Evolutionary conservation across 345 rosid species (phyloP), one percentile per base, ranked within the genome.

Genomic region (Acer campestre): DNA sequence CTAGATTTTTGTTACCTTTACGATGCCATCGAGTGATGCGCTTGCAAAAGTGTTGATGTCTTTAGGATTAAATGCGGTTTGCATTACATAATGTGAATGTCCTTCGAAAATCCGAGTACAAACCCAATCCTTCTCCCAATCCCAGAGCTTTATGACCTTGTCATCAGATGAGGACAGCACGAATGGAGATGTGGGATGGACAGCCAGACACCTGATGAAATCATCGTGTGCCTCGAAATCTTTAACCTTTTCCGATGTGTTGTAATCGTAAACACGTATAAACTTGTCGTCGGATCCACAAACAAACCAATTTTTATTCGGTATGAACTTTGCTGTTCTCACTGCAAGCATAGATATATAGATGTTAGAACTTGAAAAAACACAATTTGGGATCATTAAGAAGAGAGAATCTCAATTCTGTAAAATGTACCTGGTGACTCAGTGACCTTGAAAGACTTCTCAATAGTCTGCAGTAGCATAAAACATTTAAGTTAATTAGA

Each of bases 51-150:
- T 94, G 80, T 94, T 90, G 67, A 93, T 90, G 77, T 94, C 98
- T 82, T 90, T 91, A 40, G 98, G 98, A 81, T 92, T 93, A 79
- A 97, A 91, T 22, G 98, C 90, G 44, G 91, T 97, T 86, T 97
- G 98, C 99, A 97, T 97, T 74, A 97, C 98, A 90, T 94, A 94
- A 85, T 96, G 99, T 11, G 99, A 96, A 70, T 96, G 99, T n/a
- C 99, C 99, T 85, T 94, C 99, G 75, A 97, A 97, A 58, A 93
- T 89, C 78, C 90, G 97, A 79, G 95, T 87, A 78, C 98, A 94
- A 29, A 84, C 86, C 99, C 99, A 97, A 77, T 93, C 94, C 83
- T 94, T 94, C 81, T 97, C 99, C 99, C 99, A 97, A 79, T 97
- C 98, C 99, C 99, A 97, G 77, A 97, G 94, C 85, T 97, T 97